Conservation (phyloP, 2,329 filamentous ascomycete genomes). For the Chaetomiaceae sp. region DNA sequence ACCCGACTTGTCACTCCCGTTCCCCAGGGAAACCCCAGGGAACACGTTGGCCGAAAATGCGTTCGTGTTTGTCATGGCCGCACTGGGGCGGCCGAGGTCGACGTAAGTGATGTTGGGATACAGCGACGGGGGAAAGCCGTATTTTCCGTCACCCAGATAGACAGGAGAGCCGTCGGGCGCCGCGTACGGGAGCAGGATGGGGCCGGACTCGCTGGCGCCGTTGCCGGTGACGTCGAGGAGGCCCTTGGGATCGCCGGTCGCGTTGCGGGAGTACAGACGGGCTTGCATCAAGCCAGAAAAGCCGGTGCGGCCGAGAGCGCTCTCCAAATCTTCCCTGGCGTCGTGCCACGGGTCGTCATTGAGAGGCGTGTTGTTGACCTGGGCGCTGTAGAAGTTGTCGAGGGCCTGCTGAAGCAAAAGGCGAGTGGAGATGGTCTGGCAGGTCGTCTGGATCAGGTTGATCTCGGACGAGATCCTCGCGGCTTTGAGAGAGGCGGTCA, state of each 20-base stretch:
- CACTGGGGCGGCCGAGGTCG: constrained; percentile 39
- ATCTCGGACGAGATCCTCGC: constrained; percentile 75
- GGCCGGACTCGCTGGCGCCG: constrained; percentile 38
- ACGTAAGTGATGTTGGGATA: constrained; percentile 76
- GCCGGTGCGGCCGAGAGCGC: constrained; percentile 60
- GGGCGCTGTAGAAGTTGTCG: constrained; percentile 45
- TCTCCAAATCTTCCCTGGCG: constrained; percentile 61
- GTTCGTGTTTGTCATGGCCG: constrained; percentile 37
- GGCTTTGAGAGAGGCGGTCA: constrained; percentile 83
- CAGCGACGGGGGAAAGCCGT: constrained; percentile 66
- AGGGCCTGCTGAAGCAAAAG: constrained; percentile 54
- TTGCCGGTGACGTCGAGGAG: constrained; percentile 60
- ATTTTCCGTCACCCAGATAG: constrained; percentile 54
- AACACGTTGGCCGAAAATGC: constrained; percentile 46
- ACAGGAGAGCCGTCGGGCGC: constrained; percentile 53
- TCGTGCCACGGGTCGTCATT: constrained; percentile 51
- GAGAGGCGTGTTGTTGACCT: constrained; percentile 45
- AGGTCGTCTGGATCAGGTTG: constrained; percentile 70
- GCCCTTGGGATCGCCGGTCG: constrained; percentile 49
- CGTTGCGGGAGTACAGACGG: constrained; percentile 66
- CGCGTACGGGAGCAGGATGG: constrained; percentile 58
- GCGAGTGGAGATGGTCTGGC: constrained; percentile 65
- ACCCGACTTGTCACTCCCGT: constrained; percentile 45
- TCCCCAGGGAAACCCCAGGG: constrained; percentile 45
- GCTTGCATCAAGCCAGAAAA: constrained; percentile 62